Percentiles rank a stretch among this genome's conserved stretches.
These are phyloP conservation scores for Leccinum longicurvipes DNA, from an alignment of 768 basidiomycete genomes.

Conservation along the genomic window DNA sequence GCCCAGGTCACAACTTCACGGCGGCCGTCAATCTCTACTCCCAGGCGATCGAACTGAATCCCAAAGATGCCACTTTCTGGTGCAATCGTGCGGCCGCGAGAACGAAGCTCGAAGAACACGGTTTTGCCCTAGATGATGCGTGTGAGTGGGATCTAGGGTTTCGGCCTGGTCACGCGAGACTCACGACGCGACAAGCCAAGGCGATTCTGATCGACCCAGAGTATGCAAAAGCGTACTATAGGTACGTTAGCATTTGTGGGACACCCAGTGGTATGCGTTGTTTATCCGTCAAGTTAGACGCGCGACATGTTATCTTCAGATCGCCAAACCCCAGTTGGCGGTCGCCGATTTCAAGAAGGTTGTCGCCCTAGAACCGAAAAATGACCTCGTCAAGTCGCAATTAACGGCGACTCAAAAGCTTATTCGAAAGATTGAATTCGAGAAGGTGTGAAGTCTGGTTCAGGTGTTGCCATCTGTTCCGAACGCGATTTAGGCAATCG, in stretches of 20 bases:
- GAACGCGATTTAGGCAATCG: conserved; percentile 66
- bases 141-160: conserved; percentile 47
- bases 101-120: conserved; percentile 91
- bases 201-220: conserved; percentile 86
- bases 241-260: conserved; percentile 40
- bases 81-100: conserved; percentile 92
- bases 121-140: conserved; percentile 86
- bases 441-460: conserved; percentile 55
- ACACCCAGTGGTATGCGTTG: neutral
- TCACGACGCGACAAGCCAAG: conserved; percentile 47
- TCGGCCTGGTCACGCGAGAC: conserved; percentile 10
- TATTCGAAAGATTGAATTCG: conserved; percentile 84
- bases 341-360: conserved; percentile 87
- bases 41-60: conserved; percentile 83
- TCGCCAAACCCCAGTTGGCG: conserved; percentile 82
- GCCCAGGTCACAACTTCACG: conserved; percentile 70
- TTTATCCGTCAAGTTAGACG: conserved; percentile 47
- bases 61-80: conserved; percentile 85
- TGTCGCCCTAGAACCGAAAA: conserved; percentile 79
- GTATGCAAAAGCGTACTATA: conserved; percentile 88
- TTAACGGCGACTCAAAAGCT: conserved; percentile 88
- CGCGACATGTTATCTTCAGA: conserved; percentile 87
- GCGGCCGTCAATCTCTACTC: conserved; percentile 77
- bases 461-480: neutral
- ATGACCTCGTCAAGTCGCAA: conserved; percentile 76